phyloP scores from a whole-genome alignment of 441 rosid genomes.

The Jatropha podagrica region DNA sequence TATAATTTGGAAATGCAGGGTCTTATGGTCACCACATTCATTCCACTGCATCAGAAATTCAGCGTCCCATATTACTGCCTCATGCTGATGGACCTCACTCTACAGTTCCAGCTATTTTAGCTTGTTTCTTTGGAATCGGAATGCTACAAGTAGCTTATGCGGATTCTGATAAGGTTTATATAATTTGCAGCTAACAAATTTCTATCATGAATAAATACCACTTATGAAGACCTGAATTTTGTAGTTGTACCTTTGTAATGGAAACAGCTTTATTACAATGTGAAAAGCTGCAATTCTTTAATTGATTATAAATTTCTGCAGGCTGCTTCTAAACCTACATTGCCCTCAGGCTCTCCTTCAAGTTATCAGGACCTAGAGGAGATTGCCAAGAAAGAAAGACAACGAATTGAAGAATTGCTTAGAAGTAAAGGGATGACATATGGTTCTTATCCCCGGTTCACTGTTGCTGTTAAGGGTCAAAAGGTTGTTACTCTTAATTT shows the following conservation, averaged over 20 bases:
- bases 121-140: slow-evolving; percentile 59
- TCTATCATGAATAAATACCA: neutral
- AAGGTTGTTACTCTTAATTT: slow-evolving; percentile 46
- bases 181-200: neutral
- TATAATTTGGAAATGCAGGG: slow-evolving; percentile 28
- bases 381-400: slow-evolving; percentile 67
- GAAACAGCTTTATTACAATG: neutral
- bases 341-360: slow-evolving; percentile 47
- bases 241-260: neutral
- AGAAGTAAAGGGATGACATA: slow-evolving; percentile 48
- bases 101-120: slow-evolving; percentile 50
- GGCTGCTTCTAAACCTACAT: slow-evolving; percentile 43
- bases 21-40: slow-evolving; percentile 5
- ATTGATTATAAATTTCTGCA: slow-evolving; percentile 27
- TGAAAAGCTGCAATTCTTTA: neutral
- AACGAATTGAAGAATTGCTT: slow-evolving; percentile 58
- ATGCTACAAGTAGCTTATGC: slow-evolving; percentile 55
- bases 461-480: slow-evolving; percentile 81
- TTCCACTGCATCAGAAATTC: slow-evolving; percentile 31
- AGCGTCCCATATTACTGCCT: slow-evolving; percentile 16
- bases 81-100: slow-evolving; percentile 19
- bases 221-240: neutral
- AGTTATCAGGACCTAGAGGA: slow-evolving; percentile 55
- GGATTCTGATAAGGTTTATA: slow-evolving; percentile 64
- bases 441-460: slow-evolving; percentile 71